Evolutionary conservation across 1,139 yeast genomes (phyloP).

Genomic region (Zhuliangozyma blackwelliae): DNA sequence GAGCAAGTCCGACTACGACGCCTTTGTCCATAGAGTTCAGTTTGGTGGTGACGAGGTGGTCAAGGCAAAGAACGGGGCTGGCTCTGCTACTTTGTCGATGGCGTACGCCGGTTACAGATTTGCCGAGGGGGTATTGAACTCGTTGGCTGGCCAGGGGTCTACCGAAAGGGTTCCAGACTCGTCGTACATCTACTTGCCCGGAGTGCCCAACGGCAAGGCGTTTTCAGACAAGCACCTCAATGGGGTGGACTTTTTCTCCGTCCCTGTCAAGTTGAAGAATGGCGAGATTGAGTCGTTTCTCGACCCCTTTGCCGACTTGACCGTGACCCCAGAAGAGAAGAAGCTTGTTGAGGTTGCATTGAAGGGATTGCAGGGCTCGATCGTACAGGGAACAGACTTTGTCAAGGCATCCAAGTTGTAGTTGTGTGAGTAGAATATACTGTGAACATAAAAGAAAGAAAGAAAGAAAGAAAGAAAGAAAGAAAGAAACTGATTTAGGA

Average conservation of each 20-base stretch:
- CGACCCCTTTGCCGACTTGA: slow-evolving; percentile 38
- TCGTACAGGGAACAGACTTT: slow-evolving; percentile 56
- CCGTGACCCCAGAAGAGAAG: slow-evolving; percentile 38
- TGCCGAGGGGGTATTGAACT: slow-evolving; percentile 47
- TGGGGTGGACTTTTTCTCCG: slow-evolving; percentile 53
- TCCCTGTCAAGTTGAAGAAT: slow-evolving; percentile 52
- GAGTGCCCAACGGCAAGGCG: slow-evolving; percentile 46
- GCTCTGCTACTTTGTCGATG: slow-evolving; percentile 76
- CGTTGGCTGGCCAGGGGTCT: slow-evolving; percentile 21
- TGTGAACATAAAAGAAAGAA: not conserved
- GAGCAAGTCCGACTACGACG: slow-evolving; percentile 27
- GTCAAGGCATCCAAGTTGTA: slow-evolving; percentile 44
- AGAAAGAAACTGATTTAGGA: not conserved
- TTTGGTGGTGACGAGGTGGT: slow-evolving; percentile 81
- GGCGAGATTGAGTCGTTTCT: slow-evolving; percentile 47
- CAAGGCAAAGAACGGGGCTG: slow-evolving; percentile 71
- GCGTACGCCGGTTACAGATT: slow-evolving; percentile 73
- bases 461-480: not conserved
- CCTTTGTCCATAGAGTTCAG: slow-evolving; percentile 59
- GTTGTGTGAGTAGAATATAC: slow-evolving; percentile 12
- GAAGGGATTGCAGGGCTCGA: slow-evolving; percentile 51
- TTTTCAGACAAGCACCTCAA: slow-evolving; percentile 36
- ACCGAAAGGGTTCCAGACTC: slow-evolving; percentile 42
- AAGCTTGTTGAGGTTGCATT: slow-evolving; percentile 49
- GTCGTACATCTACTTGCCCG: slow-evolving; percentile 58